Base-by-base conservation (phyloP, 73 alveolate genomes). In the Tetrahymena borealis region DNA sequence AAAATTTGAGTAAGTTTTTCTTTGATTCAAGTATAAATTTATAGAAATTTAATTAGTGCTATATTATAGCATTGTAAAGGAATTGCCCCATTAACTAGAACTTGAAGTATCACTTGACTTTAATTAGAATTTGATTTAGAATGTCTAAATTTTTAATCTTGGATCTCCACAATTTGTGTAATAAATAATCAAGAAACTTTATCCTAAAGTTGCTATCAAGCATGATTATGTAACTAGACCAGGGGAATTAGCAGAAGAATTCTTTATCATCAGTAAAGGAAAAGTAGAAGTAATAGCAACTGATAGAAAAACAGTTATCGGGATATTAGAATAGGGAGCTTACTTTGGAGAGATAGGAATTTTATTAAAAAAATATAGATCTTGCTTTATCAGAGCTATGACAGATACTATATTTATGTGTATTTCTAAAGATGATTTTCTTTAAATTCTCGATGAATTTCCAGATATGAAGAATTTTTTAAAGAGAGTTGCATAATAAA, bases 341-440 rank as follows among this genome's bases (percentile, higher is more conserved):
- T 95, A 94, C 91, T 95, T 95, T 90, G 98, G 98, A 32, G 98
- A 95, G 39, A 92, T 95, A 13, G 98, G 98, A 1, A 92, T 95
- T 18, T 79, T 95, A 9, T 38, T 95, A 13, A 94, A 96, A 0
- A 79, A 78, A 13, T 90, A 40, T 16, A 91, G 97, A 39, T 90
- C 97, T 28, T 92, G 95, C 93, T 91, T 91, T 11, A 94, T 95
- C 3, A 95, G 92, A 90, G 92, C 98, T 6, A 39, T 24, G 85
- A 91, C 98, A 15, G 85, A 43, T 33, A 94, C 96, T 39, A 91
- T 94, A 20, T 94, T 95, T 78, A 91, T 91, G 41, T 90, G 94
- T 11, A 91, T 95, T 35, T 13, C 38, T 12, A 92, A 93, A 20
- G 92, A 90, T 15, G 94, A 94, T n/a, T 38, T 95, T 24, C 16